Conservation (phyloP, 2,329 filamentous ascomycete species). For the Alternaria sp. region DNA sequence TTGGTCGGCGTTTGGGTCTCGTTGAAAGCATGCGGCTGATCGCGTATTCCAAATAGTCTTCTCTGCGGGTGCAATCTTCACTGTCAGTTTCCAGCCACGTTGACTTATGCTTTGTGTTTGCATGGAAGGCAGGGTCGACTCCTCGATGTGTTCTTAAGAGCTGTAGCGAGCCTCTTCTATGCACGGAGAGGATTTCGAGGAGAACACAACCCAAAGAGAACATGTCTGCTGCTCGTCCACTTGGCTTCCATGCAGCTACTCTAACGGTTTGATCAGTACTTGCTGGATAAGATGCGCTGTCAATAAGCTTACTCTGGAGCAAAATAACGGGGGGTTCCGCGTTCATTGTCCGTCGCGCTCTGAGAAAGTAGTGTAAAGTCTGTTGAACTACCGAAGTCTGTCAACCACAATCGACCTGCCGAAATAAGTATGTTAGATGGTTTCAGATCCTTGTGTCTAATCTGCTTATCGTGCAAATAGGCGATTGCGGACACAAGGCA, state of each 20-base stretch:
- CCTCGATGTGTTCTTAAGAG: conserved; percentile 60
- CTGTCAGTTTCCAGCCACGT: conserved; percentile 68
- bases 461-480: not conserved
- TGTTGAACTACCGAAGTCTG: not conserved
- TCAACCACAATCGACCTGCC: not conserved
- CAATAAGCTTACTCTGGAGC: conserved; percentile 16
- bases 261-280: not conserved
- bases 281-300: not conserved
- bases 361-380: not conserved
- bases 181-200: conserved; percentile 70
- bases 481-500: not conserved
- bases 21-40: conserved; percentile 7
- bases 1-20: conserved; percentile 9
- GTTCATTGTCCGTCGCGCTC: not conserved
- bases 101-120: conserved; percentile 69
- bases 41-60: not conserved
- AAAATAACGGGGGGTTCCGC: conserved; percentile 22
- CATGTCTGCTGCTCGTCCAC: conserved; percentile 61
- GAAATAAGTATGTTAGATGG: not conserved
- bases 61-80: conserved; percentile 55
- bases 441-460: not conserved
- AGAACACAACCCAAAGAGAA: conserved; percentile 76
- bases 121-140: conserved; percentile 72
- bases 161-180: conserved; percentile 59
- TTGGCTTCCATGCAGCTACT: conserved; percentile 13